These are phyloP conservation scores for Plenodomus lindquistii DNA, from an alignment of 2,329 filamentous ascomycete genomes.

Conservation along the genomic window DNA sequence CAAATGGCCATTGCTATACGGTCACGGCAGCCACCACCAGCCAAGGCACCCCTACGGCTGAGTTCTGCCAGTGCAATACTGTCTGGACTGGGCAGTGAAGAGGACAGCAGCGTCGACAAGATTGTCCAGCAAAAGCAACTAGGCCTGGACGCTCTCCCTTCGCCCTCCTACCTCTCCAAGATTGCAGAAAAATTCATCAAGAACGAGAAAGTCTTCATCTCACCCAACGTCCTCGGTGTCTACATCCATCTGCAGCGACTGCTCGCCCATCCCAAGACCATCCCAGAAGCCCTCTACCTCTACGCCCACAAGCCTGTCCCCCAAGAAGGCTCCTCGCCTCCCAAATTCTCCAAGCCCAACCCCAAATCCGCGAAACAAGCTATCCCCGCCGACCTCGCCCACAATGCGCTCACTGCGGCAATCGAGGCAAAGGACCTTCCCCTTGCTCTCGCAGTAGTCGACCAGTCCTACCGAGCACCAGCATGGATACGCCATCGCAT, in stretches of 20 bases:
- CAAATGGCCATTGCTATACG: slow-evolving; percentile 35
- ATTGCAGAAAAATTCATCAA: slow-evolving; percentile 71
- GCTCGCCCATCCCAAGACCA: slow-evolving; percentile 72
- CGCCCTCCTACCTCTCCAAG: slow-evolving; percentile 50
- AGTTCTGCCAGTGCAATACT: slow-evolving; percentile 42
- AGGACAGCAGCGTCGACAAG: slow-evolving; percentile 6
- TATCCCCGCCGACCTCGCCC: slow-evolving; percentile 70
- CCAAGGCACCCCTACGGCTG: slow-evolving; percentile 28
- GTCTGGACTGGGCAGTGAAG: slow-evolving; percentile 31
- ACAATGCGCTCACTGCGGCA: slow-evolving; percentile 75
- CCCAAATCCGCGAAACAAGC: slow-evolving; percentile 72
- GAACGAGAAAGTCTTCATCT: slow-evolving; percentile 79
- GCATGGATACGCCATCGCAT: slow-evolving; percentile 72
- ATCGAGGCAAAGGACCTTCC: slow-evolving; percentile 78
- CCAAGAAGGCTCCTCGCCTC: slow-evolving; percentile 58
- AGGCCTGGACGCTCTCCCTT: slow-evolving; percentile 29
- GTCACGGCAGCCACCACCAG: slow-evolving; percentile 24
- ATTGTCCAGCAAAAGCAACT: slow-evolving; percentile 14
- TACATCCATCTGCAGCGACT: slow-evolving; percentile 79
- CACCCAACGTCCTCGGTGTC: slow-evolving; percentile 68
- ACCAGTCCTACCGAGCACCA: slow-evolving; percentile 67
- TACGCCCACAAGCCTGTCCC: slow-evolving; percentile 84
- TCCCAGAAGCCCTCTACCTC: slow-evolving; percentile 78
- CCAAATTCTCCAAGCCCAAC: slow-evolving; percentile 54
- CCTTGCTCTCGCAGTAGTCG: slow-evolving; percentile 75